Evolutionary conservation across 177 flowering plant genomes (phyloP).

Genomic region (Vitis hybrid): DNA sequence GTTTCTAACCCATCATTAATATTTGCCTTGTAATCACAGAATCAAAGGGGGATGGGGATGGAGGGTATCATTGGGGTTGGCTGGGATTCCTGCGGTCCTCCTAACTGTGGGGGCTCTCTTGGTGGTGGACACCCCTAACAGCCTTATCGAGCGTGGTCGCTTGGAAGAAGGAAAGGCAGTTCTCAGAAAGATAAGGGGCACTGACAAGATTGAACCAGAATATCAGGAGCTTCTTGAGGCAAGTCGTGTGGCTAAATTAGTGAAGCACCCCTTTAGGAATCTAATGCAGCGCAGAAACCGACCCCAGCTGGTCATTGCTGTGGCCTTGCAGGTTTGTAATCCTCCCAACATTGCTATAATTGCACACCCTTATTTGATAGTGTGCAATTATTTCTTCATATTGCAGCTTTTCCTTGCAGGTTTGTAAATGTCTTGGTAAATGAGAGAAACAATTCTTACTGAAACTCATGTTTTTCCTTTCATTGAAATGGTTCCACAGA

Average conservation of each 20-base stretch:
- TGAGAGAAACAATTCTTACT: not conserved
- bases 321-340: slow-evolving; percentile 61
- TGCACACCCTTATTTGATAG: no score
- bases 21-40: slow-evolving; percentile 24
- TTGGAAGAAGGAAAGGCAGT: slow-evolving; percentile 73
- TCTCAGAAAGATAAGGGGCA: slow-evolving; percentile 76
- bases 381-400: not conserved
- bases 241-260: slow-evolving; percentile 67
- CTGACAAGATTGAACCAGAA: slow-evolving; percentile 82
- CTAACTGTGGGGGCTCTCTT: slow-evolving; percentile 72
- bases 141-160: slow-evolving; percentile 80
- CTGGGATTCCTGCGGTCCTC: slow-evolving; percentile 79
- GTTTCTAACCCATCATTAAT: not conserved
- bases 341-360: no score
- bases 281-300: slow-evolving; percentile 69
- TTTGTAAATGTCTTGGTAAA: not conserved
- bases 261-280: slow-evolving; percentile 86
- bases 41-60: slow-evolving; percentile 89
- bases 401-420: not conserved
- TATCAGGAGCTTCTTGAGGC: slow-evolving; percentile 81
- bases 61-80: slow-evolving; percentile 89
- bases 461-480: not conserved
- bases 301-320: slow-evolving; percentile 73
- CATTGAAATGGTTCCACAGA: slow-evolving; percentile 30
- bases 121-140: slow-evolving; percentile 91